Evolutionary conservation across 345 rosid species (phyloP), one percentile per base, ranked within the genome.

Genomic region (Turritis glabra): DNA sequence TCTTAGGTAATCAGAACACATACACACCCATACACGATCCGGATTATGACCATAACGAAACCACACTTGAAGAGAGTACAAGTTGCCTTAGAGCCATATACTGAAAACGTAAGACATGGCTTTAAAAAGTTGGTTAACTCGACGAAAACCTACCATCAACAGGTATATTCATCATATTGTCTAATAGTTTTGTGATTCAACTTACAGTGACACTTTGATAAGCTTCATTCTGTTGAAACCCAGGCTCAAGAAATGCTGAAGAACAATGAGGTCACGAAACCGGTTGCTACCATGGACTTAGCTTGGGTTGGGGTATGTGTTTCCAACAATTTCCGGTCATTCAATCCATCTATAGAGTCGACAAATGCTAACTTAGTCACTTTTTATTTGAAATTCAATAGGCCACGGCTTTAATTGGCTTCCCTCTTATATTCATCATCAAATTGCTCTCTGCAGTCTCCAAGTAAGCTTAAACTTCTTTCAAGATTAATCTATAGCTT

Each of bases 241-340:
- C 43, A 84, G 87, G 81, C 83, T 65, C 87, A 78, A 72, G 73
- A 66, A 72, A 59, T 80, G 48, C 80, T 84, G 41, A 84, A 77
- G 71, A 72, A 76, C 65, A 76, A 84, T 35, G 80, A 74, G 72
- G 51, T 84, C 27, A 84, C 82, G 0, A 82, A 58, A 69, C 75
- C 85, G 1, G 21, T 84, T 37, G 82, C 84, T 26, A 82, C 76
- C 59, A 65, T 82, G 79, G 85, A 84, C 52, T 65, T 84, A 46
- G 84, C 85, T 23, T 84, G 85, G 87, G 74, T 82, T 68, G 78
- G 55, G 79, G 87, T 84, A 84, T 54, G 85, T 73, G 27, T 30
- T 77, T 43, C 14, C 51, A 52, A 15, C 40, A 8, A 19, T 9
- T 56, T 50, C 33, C 2, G 8, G 11, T 37, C 67, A 46, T 56